Evolutionary conservation across 176 grass and related monocot species (phyloP).

Genomic region (Paspalum vaginatum): DNA sequence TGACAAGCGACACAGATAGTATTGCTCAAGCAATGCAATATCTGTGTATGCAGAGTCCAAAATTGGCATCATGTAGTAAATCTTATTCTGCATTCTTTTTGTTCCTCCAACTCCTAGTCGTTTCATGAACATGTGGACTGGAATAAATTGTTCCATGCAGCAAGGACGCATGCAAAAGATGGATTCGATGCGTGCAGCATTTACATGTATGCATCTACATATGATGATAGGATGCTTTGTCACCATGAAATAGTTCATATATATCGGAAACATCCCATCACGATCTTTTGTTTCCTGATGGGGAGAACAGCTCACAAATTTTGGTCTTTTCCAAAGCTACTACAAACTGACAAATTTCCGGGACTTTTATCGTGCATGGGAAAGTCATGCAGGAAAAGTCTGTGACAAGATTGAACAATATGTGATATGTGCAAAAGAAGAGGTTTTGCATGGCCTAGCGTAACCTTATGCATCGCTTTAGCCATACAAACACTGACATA

Average conservation of each 20-base stretch:
- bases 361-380: constrained; percentile 22
- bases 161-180: neutral
- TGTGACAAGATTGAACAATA: constrained; percentile 28
- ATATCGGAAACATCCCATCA: constrained; percentile 30
- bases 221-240: constrained; percentile 39
- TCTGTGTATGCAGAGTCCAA: neutral
- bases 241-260: constrained; percentile 31
- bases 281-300: neutral
- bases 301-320: constrained; percentile 31
- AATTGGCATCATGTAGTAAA: constrained; percentile 24
- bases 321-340: constrained; percentile 16
- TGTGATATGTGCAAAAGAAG: neutral
- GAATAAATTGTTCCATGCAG: constrained; percentile 38
- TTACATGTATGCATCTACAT: constrained; percentile 29
- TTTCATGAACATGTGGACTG: constrained; percentile 34
- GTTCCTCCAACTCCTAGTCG: neutral
- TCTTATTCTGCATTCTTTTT: constrained; percentile 30
- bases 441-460: constrained; percentile 30
- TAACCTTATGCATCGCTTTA: constrained; percentile 12
- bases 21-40: neutral
- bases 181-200: constrained; percentile 7
- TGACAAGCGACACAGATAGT: neutral
- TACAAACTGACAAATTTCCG: constrained; percentile 30
- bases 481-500: constrained; percentile 32
- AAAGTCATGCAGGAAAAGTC: constrained; percentile 29